Base-by-base conservation (phyloP, 495 filamentous ascomycete species). In the Podospora pseudopauciseta region DNA sequence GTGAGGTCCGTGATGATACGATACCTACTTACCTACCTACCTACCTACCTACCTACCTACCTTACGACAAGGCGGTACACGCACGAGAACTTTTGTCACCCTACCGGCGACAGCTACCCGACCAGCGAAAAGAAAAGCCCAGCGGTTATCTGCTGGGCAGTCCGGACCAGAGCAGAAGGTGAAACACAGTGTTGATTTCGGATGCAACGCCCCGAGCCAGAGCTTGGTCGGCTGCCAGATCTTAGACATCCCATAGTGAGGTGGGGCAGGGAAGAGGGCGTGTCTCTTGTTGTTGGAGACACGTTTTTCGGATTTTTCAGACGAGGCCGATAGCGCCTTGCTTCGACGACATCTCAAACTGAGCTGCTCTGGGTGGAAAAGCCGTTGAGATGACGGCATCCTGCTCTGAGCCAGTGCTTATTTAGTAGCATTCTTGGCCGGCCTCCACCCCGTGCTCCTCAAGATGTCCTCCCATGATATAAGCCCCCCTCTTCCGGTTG, bases 201-300 rank as follows among this genome's bases (percentile, higher is more conserved):
- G 54, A 27, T 28, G 20, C 19, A 61, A 55, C 64, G 67, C 65
- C 53, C 30, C 34, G 60, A 62, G 60, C 63, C 67, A 70, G 62
- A 68, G 56, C 28, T 53, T 70, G 59, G 67, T 56, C 64, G 62
- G 70, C 64, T 74, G 73, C 74, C 63, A 72, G 73, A 78, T 78
- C 76, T 78, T 62, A 78, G 76, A 78, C 76, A 78, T 54, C 1
- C 18, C 30, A 7, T 65, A 13, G n/a, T 65, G 23, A 18, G 32
- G 72, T 70, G 68, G 68, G 67, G 63, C 67, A 68, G 18, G 60
- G 39, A 16, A 49, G 39, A 49, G 39, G 39, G 39, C 34, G 39
- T 49, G 39, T 49, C 39, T 49, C 39, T 49, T 16, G 11, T 19
- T 53, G 32, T 16, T 39, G 28, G 11, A 64, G 28, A 11, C 16